A percentile compares a stretch with the other conserved stretches of the same genome.
phyloP scores from a whole-genome alignment of 2,329 filamentous ascomycete genomes.

The Endocalyx cinctus region DNA sequence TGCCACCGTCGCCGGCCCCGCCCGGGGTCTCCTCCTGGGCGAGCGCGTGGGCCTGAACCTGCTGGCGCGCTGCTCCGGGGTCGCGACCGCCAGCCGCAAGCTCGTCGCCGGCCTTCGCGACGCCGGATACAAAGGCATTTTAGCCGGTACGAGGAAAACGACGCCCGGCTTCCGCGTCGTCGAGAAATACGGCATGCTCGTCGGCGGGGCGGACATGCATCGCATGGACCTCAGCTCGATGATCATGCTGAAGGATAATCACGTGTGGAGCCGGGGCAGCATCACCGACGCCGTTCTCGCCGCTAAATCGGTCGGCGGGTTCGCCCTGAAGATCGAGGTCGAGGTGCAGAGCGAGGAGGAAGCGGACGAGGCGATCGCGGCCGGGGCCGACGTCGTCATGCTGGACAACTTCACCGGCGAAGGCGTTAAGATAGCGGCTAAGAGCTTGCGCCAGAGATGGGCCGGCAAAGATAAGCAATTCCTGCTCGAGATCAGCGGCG shows the following conservation, averaged over 20 bases:
- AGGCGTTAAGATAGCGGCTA: conserved; percentile 70
- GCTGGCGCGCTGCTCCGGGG: conserved; percentile 83
- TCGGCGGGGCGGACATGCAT: conserved; percentile 88
- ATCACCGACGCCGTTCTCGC: conserved; percentile 83
- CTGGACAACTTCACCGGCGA: conserved; percentile 88
- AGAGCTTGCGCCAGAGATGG: conserved; percentile 75
- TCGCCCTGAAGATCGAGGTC: conserved; percentile 91
- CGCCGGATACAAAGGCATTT: conserved; percentile 72
- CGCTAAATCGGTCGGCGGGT: conserved; percentile 79
- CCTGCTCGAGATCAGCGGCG: conserved; percentile 88
- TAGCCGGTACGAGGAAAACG: conserved; percentile 96
- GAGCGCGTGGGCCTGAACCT: conserved; percentile 91
- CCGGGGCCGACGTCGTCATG: conserved; percentile 95
- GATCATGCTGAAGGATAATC: conserved; percentile 99
- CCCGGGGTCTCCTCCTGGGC: conserved; percentile 75
- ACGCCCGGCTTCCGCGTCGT: conserved; percentile 93
- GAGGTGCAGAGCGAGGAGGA: conserved; percentile 86
- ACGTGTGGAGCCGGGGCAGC: conserved; percentile 85
- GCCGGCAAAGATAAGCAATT: conserved; percentile 67
- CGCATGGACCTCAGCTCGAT: conserved; percentile 87
- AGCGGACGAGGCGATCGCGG: conserved; percentile 84
- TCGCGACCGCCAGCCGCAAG: conserved; percentile 65
- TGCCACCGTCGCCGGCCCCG: conserved; percentile 82
- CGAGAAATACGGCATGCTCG: conserved; percentile 97
- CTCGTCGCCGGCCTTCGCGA: conserved; percentile 53